Base-by-base conservation (phyloP, 257 asterid genomes). In the Capsicum pubescens region DNA sequence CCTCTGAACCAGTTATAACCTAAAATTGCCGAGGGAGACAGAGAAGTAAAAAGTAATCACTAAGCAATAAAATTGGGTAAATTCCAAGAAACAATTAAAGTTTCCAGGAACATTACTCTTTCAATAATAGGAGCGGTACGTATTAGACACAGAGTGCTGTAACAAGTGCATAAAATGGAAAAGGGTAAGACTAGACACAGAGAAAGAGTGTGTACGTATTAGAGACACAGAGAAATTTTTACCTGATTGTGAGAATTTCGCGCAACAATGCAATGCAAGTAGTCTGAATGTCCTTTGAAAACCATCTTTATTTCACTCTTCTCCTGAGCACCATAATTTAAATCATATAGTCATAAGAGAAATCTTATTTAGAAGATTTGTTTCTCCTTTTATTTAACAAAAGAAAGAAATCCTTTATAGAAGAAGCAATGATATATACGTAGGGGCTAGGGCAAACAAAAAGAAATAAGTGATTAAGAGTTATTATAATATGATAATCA, bases 1-100 rank as follows among this genome's bases (percentile, higher is more conserved):
- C 99, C 93, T 96, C 99, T 76, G 99, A 96, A 88, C 99, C 99
- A 85, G 99, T 96, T 84, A 96, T 88, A 59, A 96, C 90, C 99
- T 94, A 89, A 88, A 89, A 52, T 26, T 54, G 50, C 64, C 32
- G 19, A 42, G 70, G 46, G 81, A 48, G 52, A 59, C 32, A 59
- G 64, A 13, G 46, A 13, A 78, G 82, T 44, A 81, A 42, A 21
- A 59, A 58, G 59, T n/a, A 8, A 7, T 17, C 66, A 17, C 11
- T 59, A 21, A 36, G 54, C 59, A 57, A 15, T 42, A 44, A 17
- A 83, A 76, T 63, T 7, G 19, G 35, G 14, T 39, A 26, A 76
- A 54, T 26, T 54, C 15, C 50, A 54, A 69, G 64, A 63, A 50
- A 21, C 61, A 35, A 36, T 35, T 67, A 17, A 66, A 67, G 76